These are phyloP conservation scores for Arachnopeziza araneosa DNA, from an alignment of 2,329 filamentous ascomycete genomes.

Conservation along the genomic window DNA sequence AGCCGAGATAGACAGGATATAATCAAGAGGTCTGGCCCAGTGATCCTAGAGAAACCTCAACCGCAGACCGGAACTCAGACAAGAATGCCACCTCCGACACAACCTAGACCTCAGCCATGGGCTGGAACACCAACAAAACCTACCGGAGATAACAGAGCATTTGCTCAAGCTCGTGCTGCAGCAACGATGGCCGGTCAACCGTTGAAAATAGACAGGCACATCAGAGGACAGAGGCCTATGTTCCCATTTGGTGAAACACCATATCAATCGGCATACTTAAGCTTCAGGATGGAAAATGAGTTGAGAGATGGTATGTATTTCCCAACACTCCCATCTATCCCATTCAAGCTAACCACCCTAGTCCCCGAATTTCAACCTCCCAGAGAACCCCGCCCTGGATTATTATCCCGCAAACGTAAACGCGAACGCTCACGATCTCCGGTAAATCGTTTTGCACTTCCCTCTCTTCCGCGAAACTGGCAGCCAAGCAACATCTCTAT, in stretches of 20 bases:
- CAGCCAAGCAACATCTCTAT: constrained; percentile 12
- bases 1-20: constrained; percentile 5
- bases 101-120: no score
- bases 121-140: background rate
- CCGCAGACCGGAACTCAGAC: no score
- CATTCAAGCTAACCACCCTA: constrained; percentile 7
- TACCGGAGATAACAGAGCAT: background rate
- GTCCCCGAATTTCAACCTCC: constrained; percentile 18
- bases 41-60: constrained; percentile 5
- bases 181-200: background rate
- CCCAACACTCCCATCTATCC: no score
- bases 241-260: constrained; percentile 29
- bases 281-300: constrained; percentile 22
- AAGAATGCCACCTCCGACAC: no score
- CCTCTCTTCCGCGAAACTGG: constrained; percentile 14
- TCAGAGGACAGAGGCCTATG: constrained; percentile 10
- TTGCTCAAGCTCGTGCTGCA: background rate
- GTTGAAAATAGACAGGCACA: constrained; percentile 12
- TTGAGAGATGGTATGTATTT: constrained; percentile 21
- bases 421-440: background rate
- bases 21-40: constrained; percentile 15
- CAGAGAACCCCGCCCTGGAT: background rate
- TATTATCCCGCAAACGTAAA: background rate
- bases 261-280: constrained; percentile 21
- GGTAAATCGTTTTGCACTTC: constrained; percentile 12